These are phyloP conservation scores for Pseudevernia furfuracea DNA, from an alignment of 495 filamentous ascomycete species.

Conservation along the genomic window DNA sequence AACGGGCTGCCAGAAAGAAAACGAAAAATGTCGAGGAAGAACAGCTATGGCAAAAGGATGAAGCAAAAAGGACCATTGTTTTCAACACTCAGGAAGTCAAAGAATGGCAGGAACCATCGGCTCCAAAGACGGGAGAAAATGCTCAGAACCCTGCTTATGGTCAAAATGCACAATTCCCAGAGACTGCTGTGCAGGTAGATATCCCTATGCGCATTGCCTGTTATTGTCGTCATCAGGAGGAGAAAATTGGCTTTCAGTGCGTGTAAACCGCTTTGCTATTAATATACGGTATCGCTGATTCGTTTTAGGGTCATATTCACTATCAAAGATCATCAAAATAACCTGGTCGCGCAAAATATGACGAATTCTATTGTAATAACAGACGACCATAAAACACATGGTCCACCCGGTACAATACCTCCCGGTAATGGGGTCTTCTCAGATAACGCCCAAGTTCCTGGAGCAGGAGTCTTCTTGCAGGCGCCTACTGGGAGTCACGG, in stretches of 20 bases:
- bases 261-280: constrained; percentile 21
- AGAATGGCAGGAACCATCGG: constrained; percentile 62
- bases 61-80: constrained; percentile 73
- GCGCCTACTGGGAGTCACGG: constrained; percentile 33
- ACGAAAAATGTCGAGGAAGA: constrained; percentile 77
- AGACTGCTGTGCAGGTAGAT: constrained; percentile 63
- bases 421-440: constrained; percentile 35
- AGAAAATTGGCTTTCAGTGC: constrained; percentile 80
- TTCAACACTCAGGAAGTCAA: constrained; percentile 92
- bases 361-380: constrained; percentile 88
- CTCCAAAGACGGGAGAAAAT: constrained; percentile 20
- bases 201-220: constrained; percentile 94
- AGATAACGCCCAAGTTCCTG: constrained; percentile 40
- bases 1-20: constrained; percentile 84
- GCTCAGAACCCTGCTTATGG: constrained; percentile 1
- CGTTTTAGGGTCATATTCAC: constrained; percentile 72
- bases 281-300: constrained; percentile 17
- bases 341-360: constrained; percentile 73
- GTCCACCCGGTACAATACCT: constrained; percentile 28
- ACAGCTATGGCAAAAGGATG: constrained; percentile 67
- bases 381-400: constrained; percentile 88
- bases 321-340: constrained; percentile 67
- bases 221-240: constrained; percentile 88
- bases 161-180: constrained; percentile 35
- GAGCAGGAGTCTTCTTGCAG: constrained; percentile 40